Base-by-base conservation (phyloP, 371 early-diverging fungal species). In the Circinella minor region DNA sequence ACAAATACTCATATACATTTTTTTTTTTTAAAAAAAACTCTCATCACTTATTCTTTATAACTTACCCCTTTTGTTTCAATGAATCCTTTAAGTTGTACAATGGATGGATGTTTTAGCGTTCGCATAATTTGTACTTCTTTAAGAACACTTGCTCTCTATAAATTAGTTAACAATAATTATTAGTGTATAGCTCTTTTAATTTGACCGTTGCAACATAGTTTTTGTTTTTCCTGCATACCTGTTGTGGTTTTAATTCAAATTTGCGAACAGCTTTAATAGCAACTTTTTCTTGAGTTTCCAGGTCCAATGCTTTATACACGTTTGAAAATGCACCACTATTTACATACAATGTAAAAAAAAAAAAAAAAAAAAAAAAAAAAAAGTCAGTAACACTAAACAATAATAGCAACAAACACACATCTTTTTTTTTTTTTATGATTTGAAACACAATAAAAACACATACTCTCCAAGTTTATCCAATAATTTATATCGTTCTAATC, bases 91-190 rank as follows among this genome's bases (percentile, higher is more conserved):
- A 97, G 81, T 62, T 84, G 77, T 55, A 95, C 87, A 55, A 98
- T 92, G 66, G 93, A 92, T 18, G 87, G 86, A 71, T 96, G 96
- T 49, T 84, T 81, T 59, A 97, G 73, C 43, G 89, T 88, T 46
- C 92, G 86, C 87, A 96, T 94, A 68, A 97, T 94, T 51, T 90
- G 84, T 0, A 92, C 90, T 77, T 98, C 98, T 76, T 95, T 94
- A 65, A 92, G 85, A 46, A 96, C 90, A 72, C 91, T 90, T 63
- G 89, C 88, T 66, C 89, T 86, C 92, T 94, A 51, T 15, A 51
- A 8, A 51, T 17, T 8, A 17, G 0, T n/a, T 51, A 15, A 17
- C 51, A 51, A n/a, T 15, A 51, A 51, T 17, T 5, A 51, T 13
- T 13, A 51, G 51, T 51, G n/a, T 13, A 5, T 59, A 27, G 10